Evolutionary conservation across 768 basidiomycete species (phyloP).

Genomic region (Hydnomerulius pinastri): DNA sequence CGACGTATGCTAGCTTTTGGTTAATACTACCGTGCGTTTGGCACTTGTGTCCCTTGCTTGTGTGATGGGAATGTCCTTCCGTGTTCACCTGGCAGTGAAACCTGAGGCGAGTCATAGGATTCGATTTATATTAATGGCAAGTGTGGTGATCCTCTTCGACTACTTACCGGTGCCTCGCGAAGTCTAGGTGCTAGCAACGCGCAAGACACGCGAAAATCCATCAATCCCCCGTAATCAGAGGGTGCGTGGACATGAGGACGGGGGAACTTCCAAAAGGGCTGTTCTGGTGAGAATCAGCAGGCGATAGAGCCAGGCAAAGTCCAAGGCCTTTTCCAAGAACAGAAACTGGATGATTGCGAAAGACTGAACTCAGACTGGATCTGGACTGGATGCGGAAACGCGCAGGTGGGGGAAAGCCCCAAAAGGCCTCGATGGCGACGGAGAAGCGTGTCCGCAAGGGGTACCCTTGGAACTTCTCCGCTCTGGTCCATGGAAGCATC

Average conservation of each 20-base stretch:
- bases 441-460: not conserved
- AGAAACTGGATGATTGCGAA: not conserved
- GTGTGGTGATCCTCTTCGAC: too few relatives aligned
- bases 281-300: not conserved
- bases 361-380: not conserved
- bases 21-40: too few relatives aligned
- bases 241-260: conserved; percentile 27
- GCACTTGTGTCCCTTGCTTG: too few relatives aligned
- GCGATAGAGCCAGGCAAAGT: not conserved
- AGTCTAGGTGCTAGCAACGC: conserved; percentile 25
- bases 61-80: too few relatives aligned
- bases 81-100: not conserved
- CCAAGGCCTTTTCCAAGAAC: conserved; percentile 1
- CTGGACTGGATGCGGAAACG: not conserved
- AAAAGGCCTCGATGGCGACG: not conserved
- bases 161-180: conserved; percentile 8
- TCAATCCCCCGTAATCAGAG: conserved; percentile 28
- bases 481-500: not conserved
- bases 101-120: not conserved
- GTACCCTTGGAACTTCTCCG: not conserved
- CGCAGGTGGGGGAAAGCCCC: not conserved
- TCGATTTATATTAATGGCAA: not conserved
- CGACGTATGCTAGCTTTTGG: too few relatives aligned
- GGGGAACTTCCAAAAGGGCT: conserved; percentile 16
- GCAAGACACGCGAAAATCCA: conserved; percentile 31